Evolutionary conservation across 371 early-diverging fungal genomes (phyloP), one percentile per base, ranked within the genome.

Genomic region (Vairimorpha ceranae): DNA sequence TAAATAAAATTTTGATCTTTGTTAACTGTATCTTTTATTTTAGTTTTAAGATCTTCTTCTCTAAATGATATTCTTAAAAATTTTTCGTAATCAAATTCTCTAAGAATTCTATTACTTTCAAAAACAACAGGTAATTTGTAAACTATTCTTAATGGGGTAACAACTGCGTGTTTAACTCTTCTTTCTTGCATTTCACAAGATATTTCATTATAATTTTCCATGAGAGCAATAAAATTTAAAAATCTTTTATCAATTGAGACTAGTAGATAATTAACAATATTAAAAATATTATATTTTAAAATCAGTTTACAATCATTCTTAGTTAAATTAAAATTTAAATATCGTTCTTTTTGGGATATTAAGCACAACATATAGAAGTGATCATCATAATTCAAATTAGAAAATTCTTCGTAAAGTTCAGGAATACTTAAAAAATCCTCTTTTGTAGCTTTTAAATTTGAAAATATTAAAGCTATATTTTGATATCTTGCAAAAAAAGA

Each of bases 1-100:
- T 64, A 72, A 43, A 77, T 32, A 17, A 12, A 17, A 23, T 70
- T 46, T 25, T n/a, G 17, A 27, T 66, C 60, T 4, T 32, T 12
- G 2, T 25, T 32, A 0, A 12, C 32, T n/a, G 6, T 1, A 35
- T 54, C 65, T n/a, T 32, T 52, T 3, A 66, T 30, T 52, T 35
- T 61, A 14, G 43, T 7, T 19, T 67, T 56, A 14, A 83, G 72
- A 0, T 86, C 83, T 70, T 89, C 90, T 38, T 90, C 90, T 30
- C 85, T 78, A 65, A 89, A 88, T 46, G 85, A 85, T 4, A 90
- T 86, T 23, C 89, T 86, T 14, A 88, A 48, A 59, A 90, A 89
- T 1, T 86, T 84, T 54, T 89, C 88, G 0, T 80, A 63, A 4
- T 86, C 74, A 65, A 77, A 77, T 21, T 77, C 48, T 33, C 72